Percentiles rank a stretch among this genome's conserved stretches.
These are phyloP conservation scores for Oryza meridionalis DNA, from an alignment of 176 grass and related monocot species.

Conservation along the genomic window DNA sequence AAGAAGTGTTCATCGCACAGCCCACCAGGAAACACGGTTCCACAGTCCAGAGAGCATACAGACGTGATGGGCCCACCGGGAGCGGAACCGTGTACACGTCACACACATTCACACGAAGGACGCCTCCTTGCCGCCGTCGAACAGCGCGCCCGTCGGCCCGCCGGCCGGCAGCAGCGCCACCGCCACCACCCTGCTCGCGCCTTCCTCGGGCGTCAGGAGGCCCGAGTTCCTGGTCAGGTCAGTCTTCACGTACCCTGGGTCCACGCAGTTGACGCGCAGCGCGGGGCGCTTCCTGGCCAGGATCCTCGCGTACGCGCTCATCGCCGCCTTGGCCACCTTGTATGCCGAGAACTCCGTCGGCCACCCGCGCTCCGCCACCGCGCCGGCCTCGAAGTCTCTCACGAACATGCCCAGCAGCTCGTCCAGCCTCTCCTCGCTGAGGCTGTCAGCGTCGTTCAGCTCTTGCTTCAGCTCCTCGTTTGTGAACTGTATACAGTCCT, in stretches of 20 bases:
- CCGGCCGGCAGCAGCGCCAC: conserved; percentile 50
- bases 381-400: conserved; percentile 49
- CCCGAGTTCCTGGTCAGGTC: conserved; percentile 53
- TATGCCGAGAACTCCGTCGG: conserved; percentile 48
- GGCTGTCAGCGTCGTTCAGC: conserved; percentile 33
- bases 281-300: conserved; percentile 47
- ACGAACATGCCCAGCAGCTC: conserved; percentile 51
- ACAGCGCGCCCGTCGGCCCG: conserved; percentile 52
- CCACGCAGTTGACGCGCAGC: conserved; percentile 52
- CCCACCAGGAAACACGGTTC: not conserved
- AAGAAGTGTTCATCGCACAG: not conserved
- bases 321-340: conserved; percentile 50
- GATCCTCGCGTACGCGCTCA: conserved; percentile 65
- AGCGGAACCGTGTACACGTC: too few species aligned
- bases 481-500: not conserved
- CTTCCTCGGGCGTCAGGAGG: conserved; percentile 44
- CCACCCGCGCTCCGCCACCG: conserved; percentile 34
- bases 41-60: too few species aligned
- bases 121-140: conserved; percentile 31
- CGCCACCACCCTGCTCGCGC: conserved; percentile 35
- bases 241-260: conserved; percentile 67
- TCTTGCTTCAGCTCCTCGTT: conserved; percentile 54
- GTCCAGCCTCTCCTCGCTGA: conserved; percentile 54
- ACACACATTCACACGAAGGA: conserved; percentile 40
- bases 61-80: too few species aligned